Conservation (phyloP, 1,139 yeast genomes). For the Hemisphaericaspora xylofermentans region DNA sequence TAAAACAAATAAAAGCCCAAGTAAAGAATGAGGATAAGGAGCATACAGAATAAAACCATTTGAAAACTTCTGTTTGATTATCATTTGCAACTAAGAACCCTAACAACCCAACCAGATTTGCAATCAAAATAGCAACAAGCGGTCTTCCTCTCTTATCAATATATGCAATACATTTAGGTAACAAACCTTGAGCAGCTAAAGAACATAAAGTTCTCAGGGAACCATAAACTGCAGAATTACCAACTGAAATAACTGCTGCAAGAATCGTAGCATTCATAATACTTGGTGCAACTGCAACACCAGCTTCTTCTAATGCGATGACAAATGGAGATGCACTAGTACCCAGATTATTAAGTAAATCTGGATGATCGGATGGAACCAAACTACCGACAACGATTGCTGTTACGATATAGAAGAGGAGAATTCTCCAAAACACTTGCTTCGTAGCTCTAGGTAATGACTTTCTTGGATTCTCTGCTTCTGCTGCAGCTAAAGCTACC, state of each 20-base stretch:
- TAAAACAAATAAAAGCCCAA: conserved; percentile 43
- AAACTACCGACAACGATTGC: conserved; percentile 48
- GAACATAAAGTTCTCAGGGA: conserved; percentile 56
- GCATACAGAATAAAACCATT: conserved; percentile 67
- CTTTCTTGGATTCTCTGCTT: conserved; percentile 68
- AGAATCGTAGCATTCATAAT: conserved; percentile 57
- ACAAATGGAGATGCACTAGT: conserved; percentile 43
- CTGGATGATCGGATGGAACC: conserved; percentile 39
- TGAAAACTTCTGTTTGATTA: conserved; percentile 51
- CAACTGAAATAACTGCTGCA: conserved; percentile 52
- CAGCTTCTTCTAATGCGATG: conserved; percentile 39
- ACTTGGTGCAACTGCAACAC: conserved; percentile 42
- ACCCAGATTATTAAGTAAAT: conserved; percentile 34
- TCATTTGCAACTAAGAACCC: conserved; percentile 58
- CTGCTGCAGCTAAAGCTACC: conserved; percentile 84
- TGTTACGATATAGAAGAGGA: conserved; percentile 54
- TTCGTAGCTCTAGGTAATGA: conserved; percentile 73
- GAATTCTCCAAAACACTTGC: conserved; percentile 72
- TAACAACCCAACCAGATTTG: conserved; percentile 55
- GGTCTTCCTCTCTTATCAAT: conserved; percentile 61
- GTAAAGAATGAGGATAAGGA: conserved; percentile 61
- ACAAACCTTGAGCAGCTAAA: conserved; percentile 51
- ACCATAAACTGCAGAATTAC: conserved; percentile 56
- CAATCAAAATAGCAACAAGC: conserved; percentile 48
- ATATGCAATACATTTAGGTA: conserved; percentile 47